Evolutionary conservation across 1,139 yeast species (phyloP).

Genomic region (Taiozyma sp.): DNA sequence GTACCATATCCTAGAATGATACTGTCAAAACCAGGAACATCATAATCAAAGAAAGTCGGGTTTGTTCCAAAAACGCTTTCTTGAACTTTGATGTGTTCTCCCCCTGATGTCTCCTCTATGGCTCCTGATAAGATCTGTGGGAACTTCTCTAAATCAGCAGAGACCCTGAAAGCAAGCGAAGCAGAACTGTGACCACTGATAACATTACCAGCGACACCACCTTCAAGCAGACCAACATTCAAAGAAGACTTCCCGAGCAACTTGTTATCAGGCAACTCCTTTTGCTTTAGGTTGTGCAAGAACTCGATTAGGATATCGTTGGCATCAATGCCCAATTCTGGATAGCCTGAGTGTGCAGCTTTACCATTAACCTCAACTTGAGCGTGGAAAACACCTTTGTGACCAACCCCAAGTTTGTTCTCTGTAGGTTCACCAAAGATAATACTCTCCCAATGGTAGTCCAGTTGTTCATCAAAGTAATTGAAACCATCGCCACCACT

Average conservation of each 20-base stretch:
- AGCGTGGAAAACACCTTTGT: slow-evolving; percentile 46
- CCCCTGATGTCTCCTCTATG: slow-evolving; percentile 23
- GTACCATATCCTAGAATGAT: slow-evolving; percentile 54
- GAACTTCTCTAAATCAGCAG: slow-evolving; percentile 38
- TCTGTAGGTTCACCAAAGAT: slow-evolving; percentile 74
- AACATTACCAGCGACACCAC: slow-evolving; percentile 58
- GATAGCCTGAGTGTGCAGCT: slow-evolving; percentile 64
- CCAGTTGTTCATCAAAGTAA: slow-evolving; percentile 32
- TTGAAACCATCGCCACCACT: slow-evolving; percentile 55
- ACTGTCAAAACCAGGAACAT: slow-evolving; percentile 57
- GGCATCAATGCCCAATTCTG: slow-evolving; percentile 59
- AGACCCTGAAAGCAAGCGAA: slow-evolving; percentile 42
- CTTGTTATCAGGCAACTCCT: slow-evolving; percentile 40
- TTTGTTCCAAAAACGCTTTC: slow-evolving; percentile 4
- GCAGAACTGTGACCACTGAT: slow-evolving; percentile 53
- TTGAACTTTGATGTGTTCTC: slow-evolving; percentile 21
- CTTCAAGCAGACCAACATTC: slow-evolving; percentile 49
- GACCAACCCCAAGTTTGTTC: slow-evolving; percentile 59
- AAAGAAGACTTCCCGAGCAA: slow-evolving; percentile 54
- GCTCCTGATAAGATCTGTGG: slow-evolving; percentile 31
- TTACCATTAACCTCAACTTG: slow-evolving; percentile 42
- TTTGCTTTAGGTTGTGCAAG: slow-evolving; percentile 31
- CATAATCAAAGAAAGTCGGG: slow-evolving; percentile 47
- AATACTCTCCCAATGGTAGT: slow-evolving; percentile 50
- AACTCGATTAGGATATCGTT: slow-evolving; percentile 48